phyloP scores from a whole-genome alignment of 352 stramenopile species.

The Pythium angustatum region DNA sequence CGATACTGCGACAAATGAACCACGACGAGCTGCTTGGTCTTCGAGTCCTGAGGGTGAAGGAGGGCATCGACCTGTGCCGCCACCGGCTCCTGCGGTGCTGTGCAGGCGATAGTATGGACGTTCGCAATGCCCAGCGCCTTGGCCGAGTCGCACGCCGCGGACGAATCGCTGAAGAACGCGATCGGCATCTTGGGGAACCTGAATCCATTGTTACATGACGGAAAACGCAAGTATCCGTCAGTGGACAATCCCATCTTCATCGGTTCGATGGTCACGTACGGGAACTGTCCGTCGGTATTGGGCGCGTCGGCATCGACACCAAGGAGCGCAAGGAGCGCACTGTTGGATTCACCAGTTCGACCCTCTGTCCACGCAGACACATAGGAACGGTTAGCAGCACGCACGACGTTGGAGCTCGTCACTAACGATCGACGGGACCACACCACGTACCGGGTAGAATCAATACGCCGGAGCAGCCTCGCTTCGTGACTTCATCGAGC shows the following conservation, averaged over 20 bases:
- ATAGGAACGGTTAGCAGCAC: too few species aligned
- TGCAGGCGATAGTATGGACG: conserved; percentile 31
- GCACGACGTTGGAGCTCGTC: too few species aligned
- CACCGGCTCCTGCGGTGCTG: conserved; percentile 10
- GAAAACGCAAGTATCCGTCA: too few species aligned
- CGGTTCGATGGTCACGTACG: conserved; percentile 7
- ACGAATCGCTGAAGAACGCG: conserved; percentile 55
- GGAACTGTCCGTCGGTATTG: conserved; percentile 34
- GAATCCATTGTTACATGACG: too few species aligned
- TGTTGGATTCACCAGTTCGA: too few species aligned
- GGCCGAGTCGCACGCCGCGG: conserved; percentile 32
- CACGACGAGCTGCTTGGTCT: conserved; percentile 56
- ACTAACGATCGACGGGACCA: too few species aligned
- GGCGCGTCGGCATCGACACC: conserved; percentile 16
- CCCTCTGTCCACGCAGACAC: too few species aligned
- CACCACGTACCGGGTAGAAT: conserved; percentile 37
- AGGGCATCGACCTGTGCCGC: conserved; percentile 31
- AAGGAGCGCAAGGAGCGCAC: conserved; percentile 40
- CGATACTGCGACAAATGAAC: conserved; percentile 44
- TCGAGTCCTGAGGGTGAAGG: conserved; percentile 29
- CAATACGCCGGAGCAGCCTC: conserved; percentile 59
- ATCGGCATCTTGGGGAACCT: conserved; percentile 69
- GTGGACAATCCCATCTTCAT: not conserved
- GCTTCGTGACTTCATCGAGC: conserved; percentile 46
- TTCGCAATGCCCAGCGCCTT: conserved; percentile 36